Evolutionary conservation across 352 stramenopile genomes (phyloP).

Genomic region (Globisporangium mamillatum): DNA sequence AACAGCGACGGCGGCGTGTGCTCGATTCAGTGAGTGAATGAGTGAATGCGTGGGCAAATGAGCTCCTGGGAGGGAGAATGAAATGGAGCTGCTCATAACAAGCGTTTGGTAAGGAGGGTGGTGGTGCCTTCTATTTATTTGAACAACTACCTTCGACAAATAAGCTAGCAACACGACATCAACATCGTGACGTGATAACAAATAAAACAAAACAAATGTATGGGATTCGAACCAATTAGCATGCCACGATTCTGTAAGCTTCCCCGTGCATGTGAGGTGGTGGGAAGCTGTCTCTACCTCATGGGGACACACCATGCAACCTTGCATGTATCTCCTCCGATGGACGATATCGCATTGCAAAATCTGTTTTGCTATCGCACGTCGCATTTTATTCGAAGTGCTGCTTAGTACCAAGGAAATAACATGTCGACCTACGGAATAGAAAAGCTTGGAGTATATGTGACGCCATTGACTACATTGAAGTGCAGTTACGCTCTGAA

Average conservation of each 20-base stretch:
- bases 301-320: too few species aligned
- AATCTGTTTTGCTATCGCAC: too few species aligned
- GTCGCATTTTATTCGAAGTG: too few species aligned
- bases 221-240: neutral
- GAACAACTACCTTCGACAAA: conserved; percentile 7
- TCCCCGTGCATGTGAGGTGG: too few species aligned
- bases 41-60: neutral
- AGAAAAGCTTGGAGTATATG: neutral
- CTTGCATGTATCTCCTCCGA: too few species aligned
- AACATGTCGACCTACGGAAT: neutral
- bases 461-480: neutral
- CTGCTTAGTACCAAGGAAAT: too few species aligned
- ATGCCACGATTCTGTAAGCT: too few species aligned
- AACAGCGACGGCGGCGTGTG: conserved; percentile 2
- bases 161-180: neutral
- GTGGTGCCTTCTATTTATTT: conserved; percentile 16
- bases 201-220: neutral
- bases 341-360: too few species aligned
- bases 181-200: neutral
- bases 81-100: neutral
- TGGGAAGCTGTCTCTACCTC: too few species aligned
- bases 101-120: neutral
- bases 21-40: conserved; percentile 12
- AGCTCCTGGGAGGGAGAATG: neutral
- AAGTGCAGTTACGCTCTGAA: neutral